Evolutionary conservation across 306 rosid species (phyloP), one percentile per base, ranked within the genome.

Genomic region (Trifolium fragiferum): DNA sequence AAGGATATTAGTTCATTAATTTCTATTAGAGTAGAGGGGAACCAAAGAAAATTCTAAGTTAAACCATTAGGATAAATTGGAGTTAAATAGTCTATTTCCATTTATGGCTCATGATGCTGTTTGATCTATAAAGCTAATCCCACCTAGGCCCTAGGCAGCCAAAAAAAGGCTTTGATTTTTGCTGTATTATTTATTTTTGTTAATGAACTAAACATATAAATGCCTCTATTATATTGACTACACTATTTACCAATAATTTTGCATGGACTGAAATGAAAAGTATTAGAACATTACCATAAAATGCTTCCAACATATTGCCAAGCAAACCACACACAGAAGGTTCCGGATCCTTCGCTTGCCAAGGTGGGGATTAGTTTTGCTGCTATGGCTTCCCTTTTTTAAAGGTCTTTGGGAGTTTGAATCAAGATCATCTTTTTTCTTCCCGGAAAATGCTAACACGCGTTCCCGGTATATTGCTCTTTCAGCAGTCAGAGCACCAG

Each of bases 231-330:
- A 41, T 50, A 53, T 25, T 71, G 30, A 41, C 33, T n/a, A 47
- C 37, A 41, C 63, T 27, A 70, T 64, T 33, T 64, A 8, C 50
- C 46, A 38, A 75, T 18, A 59, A 21, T 59, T 40, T 59, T 21
- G 67, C 64, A 37, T 12, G 69, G 74, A 69, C 68, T 5, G 0
- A 23, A 61, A 55, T 54, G 63, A 30, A 57, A 73, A 68, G 58
- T 68, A 72, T 38, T 73, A 74, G 73, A 70, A 44, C 46, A 86
- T 86, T 82, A 94, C 98, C 97, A 73, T 73, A 78, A 90, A 87
- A 88, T 94, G 98, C 87, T 76, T 91, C 95, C 83, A 80, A 83
- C 87, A 88, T 68, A 88, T 79, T 66, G 86, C 89, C 78, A 90
- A 71, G 90, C 96, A 86, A 44, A 80, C 16, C 77, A 89, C 81